phyloP scores from a whole-genome alignment of 345 rosid species.

The Mallotus nudiflorus region DNA sequence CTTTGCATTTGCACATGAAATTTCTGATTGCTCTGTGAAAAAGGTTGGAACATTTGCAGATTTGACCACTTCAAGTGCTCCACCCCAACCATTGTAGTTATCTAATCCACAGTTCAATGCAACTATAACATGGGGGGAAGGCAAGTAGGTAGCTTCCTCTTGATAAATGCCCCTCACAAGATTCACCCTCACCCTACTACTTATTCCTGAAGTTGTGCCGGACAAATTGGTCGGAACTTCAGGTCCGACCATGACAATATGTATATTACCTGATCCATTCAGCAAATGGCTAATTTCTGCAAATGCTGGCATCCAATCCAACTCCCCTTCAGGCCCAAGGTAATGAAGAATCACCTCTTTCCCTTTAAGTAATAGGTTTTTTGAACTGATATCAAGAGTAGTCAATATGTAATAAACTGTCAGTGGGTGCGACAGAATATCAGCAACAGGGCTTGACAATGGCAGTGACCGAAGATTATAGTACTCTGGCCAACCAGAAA shows the following conservation, averaged over 20 bases:
- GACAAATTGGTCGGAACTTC: conserved; percentile 45
- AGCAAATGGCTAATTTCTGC: conserved; percentile 45
- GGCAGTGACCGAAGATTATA: conserved; percentile 47
- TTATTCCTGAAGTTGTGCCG: conserved; percentile 46
- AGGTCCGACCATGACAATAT: conserved; percentile 49
- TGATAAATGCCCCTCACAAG: conserved; percentile 52
- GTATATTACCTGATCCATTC: conserved; percentile 43
- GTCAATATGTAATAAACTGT: conserved; percentile 54
- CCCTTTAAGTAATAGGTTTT: conserved; percentile 49
- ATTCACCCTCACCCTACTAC: conserved; percentile 46
- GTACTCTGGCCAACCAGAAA: conserved; percentile 58
- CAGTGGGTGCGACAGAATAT: conserved; percentile 50
- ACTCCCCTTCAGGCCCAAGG: conserved; percentile 47
- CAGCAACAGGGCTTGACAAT: conserved; percentile 55
- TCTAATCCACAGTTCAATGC: conserved; percentile 52
- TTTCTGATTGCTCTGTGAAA: conserved; percentile 53
- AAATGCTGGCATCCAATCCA: conserved; percentile 50
- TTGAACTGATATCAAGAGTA: conserved; percentile 45
- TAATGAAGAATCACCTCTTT: conserved; percentile 43
- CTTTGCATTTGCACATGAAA: conserved; percentile 48
- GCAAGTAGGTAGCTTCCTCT: conserved; percentile 49
- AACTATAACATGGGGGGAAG: conserved; percentile 48
- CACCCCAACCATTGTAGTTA: conserved; percentile 41
- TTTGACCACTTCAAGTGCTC: conserved; percentile 46
- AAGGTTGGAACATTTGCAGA: conserved; percentile 41